Evolutionary conservation across 306 rosid genomes (phyloP), one percentile per base, ranked within the genome.

Genomic region (Begonia loranthoides): DNA sequence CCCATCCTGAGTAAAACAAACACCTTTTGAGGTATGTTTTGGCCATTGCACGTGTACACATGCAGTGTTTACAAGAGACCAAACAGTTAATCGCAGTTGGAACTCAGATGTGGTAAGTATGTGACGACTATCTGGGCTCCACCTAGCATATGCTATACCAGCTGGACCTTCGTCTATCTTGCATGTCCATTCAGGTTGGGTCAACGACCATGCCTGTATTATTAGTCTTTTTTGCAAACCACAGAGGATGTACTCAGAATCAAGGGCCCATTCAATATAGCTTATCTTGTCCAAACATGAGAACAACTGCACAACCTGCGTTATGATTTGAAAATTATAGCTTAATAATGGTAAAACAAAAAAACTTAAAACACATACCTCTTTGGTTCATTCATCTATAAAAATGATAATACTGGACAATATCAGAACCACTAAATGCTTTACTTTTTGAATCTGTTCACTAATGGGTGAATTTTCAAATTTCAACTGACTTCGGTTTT

Each of bases 51-150:
- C 75, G 61, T 90, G 99, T 39, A 90, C 86, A 56, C 99, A 82
- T 17, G 99, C 99, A 28, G 99, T 90, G 73, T 86, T 90, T 61
- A 90, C 54, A 56, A 90, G 63, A 15, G 99, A 90, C 99, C 99
- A 90, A 62, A 90, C 99, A 16, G 83, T 90, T 52, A 90, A 75
- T 33, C 95, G 81, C 78, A 90, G 53, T 79, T 90, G 99, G 60
- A 90, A 90, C 58, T 86, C 99, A 10, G 99, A 73, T 49, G 88
- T 86, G 46, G 99, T 90, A 60, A 86, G 83, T 76, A 90, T 90
- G 68, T 90, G 99, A 52, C 99, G 99, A 51, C 99, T 86, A 62
- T 90, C 99, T 1, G 99, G 99, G 64, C 99, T 90, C 99, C 99
- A 90, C 76, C 94, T 76, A 17, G 99, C 94, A 70, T 86, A 83